Evolutionary conservation across 768 basidiomycete species (phyloP).

Genomic region (Tubosaeta brunneosetosa): DNA sequence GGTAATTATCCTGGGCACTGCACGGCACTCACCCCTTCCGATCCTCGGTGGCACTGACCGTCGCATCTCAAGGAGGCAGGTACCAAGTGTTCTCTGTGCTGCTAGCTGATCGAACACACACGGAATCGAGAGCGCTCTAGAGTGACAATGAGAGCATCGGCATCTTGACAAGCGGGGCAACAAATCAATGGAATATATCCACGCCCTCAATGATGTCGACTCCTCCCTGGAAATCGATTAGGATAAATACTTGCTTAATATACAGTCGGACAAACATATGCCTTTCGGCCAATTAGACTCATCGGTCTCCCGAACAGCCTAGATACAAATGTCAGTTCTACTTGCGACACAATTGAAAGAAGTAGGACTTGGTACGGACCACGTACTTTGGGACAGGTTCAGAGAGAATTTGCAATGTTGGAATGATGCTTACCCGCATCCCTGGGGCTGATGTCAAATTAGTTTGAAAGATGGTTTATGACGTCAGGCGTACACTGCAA

Average conservation of each 20-base stretch:
- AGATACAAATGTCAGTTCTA: slow-evolving; percentile 4
- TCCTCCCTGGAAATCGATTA: slow-evolving; percentile 21
- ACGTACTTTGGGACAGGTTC: slow-evolving; percentile 24
- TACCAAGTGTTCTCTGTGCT: no score
- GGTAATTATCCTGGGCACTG: no score
- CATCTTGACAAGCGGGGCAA: no score
- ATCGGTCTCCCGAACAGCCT: slow-evolving; percentile 29
- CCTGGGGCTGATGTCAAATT: slow-evolving; percentile 33
- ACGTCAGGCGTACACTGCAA: slow-evolving; percentile 25
- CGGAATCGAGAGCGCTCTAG: no score
- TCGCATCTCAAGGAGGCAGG: no score
- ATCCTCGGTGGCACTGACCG: no score
- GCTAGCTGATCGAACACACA: no score
- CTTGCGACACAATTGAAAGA: background rate
- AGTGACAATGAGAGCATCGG: no score
- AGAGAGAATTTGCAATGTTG: background rate
- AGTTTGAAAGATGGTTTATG: background rate
- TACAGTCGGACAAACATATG: slow-evolving; percentile 2
- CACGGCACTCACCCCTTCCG: no score
- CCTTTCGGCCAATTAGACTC: slow-evolving; percentile 24
- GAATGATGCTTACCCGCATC: slow-evolving; percentile 26
- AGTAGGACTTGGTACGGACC: slow-evolving; percentile 30
- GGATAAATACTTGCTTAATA: background rate
- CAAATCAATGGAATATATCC: slow-evolving; percentile 53
- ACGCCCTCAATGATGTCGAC: slow-evolving; percentile 38